Evolutionary conservation across 352 stramenopile genomes (phyloP), one percentile per base, ranked within the genome.

Genomic region (Globisporangium takayamanum): DNA sequence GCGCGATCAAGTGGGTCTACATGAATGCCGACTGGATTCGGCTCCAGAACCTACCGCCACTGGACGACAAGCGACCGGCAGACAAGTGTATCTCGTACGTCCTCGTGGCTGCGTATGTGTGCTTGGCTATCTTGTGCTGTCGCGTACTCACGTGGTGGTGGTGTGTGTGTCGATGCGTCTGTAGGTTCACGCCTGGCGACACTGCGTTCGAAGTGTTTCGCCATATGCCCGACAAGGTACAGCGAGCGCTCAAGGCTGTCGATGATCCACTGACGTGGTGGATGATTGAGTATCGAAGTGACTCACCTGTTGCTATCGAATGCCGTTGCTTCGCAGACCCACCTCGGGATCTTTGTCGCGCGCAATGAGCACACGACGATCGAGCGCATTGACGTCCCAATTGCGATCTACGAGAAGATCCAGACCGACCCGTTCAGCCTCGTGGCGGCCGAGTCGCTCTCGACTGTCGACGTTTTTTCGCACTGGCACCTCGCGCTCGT

Each of bases 351-450:
- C 41, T 64, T 66, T 36, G 71, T 92, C 26, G 68, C 67, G n/a
- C 74, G 72, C 22, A 71, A 81, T 42, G 78, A 87, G 36, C 70
- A 87, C 49, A 70, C 60, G 48, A 60, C 62, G 8, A 87, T 92
- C 28, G 71, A 80, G 49, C 67, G 62, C 3, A 73, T 94, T 25
- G 64, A 80, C 47, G 84, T 95, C 0, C 85, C 85, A 0, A 64
- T 71, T 18, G 69, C 65, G n/a, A 67, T 92, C 53, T 95, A 92
- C 63, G 67, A 74, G 46, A 92, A 80, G 59, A 85, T 95, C 42
- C 85, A 95, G 57, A 74, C 76, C n/a, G 85, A 95, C 49, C 85
- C 85, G 53, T 85, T 95, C 61, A 95, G 85, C 63, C 92, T 95
- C 53, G 83, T 95, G 33, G 85, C 84, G 46, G 81, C 83, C 45